Evolutionary conservation across 1,139 yeast genomes (phyloP).

Genomic region (Taphrina communis): DNA sequence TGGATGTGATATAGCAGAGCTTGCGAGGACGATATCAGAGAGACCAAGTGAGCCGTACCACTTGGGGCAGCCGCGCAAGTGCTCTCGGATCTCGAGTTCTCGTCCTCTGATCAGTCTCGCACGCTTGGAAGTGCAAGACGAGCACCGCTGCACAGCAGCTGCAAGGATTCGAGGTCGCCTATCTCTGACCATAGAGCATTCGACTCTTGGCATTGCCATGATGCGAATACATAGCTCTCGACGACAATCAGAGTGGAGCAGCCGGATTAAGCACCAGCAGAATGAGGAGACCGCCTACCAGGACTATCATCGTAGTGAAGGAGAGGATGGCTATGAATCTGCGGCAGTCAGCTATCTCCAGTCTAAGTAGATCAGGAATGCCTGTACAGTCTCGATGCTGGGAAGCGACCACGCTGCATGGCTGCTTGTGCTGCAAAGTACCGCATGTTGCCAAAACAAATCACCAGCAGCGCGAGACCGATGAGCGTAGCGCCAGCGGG

Average conservation of each 20-base stretch:
- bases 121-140: too few relatives aligned
- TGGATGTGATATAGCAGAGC: too few relatives aligned
- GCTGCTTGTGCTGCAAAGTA: constrained; percentile 33
- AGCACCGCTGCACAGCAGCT: too few relatives aligned
- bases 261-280: constrained; percentile 20
- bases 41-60: too few relatives aligned
- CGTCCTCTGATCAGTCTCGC: too few relatives aligned
- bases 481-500: constrained; percentile 36
- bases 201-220: neutral
- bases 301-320: neutral
- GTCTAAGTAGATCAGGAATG: too few relatives aligned
- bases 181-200: too few relatives aligned
- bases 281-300: constrained; percentile 4
- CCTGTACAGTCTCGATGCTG: constrained; percentile 22
- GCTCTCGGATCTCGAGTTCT: too few relatives aligned
- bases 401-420: constrained; percentile 29
- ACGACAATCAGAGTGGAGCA: neutral
- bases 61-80: too few relatives aligned
- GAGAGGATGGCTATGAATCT: constrained; percentile 21
- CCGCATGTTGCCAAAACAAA: constrained; percentile 18
- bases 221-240: neutral
- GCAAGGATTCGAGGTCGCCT: too few relatives aligned
- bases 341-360: neutral
- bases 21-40: too few relatives aligned
- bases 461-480: constrained; percentile 32